Conservation (phyloP, 345 rosid genomes). For the Limnanthes douglasii region DNA sequence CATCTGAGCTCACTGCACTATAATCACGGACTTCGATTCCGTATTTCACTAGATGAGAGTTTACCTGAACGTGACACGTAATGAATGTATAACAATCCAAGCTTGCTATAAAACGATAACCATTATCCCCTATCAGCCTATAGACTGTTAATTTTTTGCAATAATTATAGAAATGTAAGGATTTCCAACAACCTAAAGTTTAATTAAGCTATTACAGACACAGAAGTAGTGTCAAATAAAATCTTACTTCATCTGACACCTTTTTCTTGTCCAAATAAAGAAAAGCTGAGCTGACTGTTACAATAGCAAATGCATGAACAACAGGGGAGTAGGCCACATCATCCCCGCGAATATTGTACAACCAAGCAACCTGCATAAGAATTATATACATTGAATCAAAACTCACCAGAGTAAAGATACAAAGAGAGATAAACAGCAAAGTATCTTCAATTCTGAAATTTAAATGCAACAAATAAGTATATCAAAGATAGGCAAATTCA, state of each 20-base stretch:
- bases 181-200: background rate
- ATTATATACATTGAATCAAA: conserved; percentile 1
- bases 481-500: conserved; percentile 9
- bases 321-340: conserved; percentile 89
- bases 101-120: no score
- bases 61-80: conserved; percentile 26
- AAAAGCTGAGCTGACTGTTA: conserved; percentile 51
- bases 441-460: no score
- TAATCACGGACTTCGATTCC: conserved; percentile 68
- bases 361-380: conserved; percentile 87
- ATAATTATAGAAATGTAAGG: no score
- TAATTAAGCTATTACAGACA: background rate
- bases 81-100: no score
- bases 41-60: conserved; percentile 25
- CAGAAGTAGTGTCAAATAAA: background rate
- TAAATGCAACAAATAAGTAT: background rate
- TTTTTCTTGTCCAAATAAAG: conserved; percentile 72
- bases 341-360: conserved; percentile 81
- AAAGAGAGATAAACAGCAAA: background rate
- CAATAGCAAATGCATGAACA: conserved; percentile 87
- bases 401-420: background rate
- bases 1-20: conserved; percentile 53
- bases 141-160: no score
- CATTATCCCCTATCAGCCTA: no score
- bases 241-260: conserved; percentile 49